Evolutionary conservation across 2,329 filamentous ascomycete genomes (phyloP), one percentile per base, ranked within the genome.

Genomic region (Rhynchosporium graminicola): DNA sequence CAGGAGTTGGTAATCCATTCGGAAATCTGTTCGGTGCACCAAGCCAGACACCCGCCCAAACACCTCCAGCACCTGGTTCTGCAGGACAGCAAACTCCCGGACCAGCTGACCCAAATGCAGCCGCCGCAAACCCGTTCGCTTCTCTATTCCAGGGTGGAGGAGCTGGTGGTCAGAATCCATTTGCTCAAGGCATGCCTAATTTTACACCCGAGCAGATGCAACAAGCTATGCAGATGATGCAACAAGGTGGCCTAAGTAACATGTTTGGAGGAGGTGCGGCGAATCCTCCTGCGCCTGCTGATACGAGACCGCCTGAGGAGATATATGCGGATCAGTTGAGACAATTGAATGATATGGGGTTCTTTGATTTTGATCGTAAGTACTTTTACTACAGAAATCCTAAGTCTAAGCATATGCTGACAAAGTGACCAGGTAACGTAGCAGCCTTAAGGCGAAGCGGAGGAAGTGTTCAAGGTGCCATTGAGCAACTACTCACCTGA

Each of bases 301-400:
- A 99, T 77, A 96, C 83, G 72, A 84, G 94, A 65, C 93, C 95
- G 4, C 94, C 95, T 0, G 95, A 99, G 80, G 95, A 98, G 77
- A 82, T 91, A 63, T 99, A 97, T 71, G 92, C 90, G 3, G 87
- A 91, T 38, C 94, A 99, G 77, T 80, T 99, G 56, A 83, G 92
- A 64, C 92, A 98, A 78, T 79, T 99, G 66, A 99, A 99, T 75
- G 95, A 98, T 68, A 99, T 99, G 95, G 95, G 95, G 3, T 99
- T 99, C 78, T 97, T 87, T 74, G 93, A 99, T 74, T 99, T 98
- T 73, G 94, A 99, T 58, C 81, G 90, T 69, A 99, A 99, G 57
- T 59, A 38, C 13, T 20, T 15, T 36, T 9, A 20, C 43, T 46
- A 7, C 9, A 26, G 4, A 4, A 46, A 7, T 20, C n/a, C 26